Evolutionary conservation across 768 basidiomycete species (phyloP).

Genomic region (Lentinula detonsa): DNA sequence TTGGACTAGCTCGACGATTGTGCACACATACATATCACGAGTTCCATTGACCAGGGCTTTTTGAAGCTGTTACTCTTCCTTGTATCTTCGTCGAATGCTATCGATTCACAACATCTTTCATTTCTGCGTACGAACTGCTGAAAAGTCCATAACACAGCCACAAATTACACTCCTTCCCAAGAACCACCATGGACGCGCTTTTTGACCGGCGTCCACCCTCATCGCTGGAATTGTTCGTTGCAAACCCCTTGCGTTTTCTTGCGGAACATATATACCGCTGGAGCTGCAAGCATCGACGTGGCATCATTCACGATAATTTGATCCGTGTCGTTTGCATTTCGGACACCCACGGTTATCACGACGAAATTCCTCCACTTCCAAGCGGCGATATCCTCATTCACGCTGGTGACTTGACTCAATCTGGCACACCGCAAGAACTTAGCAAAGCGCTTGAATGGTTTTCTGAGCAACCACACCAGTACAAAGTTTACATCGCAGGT

Average conservation of each 20-base stretch:
- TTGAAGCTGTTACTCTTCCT: no score
- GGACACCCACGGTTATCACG: slow-evolving; percentile 31
- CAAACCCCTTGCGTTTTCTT: not conserved
- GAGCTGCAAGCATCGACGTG: not conserved
- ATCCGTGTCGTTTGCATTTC: slow-evolving; percentile 30
- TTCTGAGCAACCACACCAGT: slow-evolving; percentile 23
- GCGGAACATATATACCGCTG: not conserved
- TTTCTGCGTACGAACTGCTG: no score
- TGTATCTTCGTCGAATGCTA: no score
- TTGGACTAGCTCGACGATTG: no score
- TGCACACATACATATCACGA: no score
- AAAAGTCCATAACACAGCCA: no score
- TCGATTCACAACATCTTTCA: no score
- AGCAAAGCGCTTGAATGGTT: slow-evolving; percentile 23
- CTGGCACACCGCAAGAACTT: slow-evolving; percentile 25
- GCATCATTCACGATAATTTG: not conserved
- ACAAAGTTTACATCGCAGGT: slow-evolving; percentile 38
- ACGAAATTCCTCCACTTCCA: slow-evolving; percentile 21
- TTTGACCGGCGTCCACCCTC: not conserved
- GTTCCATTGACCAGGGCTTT: no score
- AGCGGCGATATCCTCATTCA: slow-evolving; percentile 35
- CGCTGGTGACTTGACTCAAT: slow-evolving; percentile 22
- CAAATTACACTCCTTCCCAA: no score
- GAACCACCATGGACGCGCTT: no score
- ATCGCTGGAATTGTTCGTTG: not conserved